Evolutionary conservation across 1,284 basidiomycete genomes (phyloP), one percentile per base, ranked within the genome.

Genomic region (Malassezia nana): DNA sequence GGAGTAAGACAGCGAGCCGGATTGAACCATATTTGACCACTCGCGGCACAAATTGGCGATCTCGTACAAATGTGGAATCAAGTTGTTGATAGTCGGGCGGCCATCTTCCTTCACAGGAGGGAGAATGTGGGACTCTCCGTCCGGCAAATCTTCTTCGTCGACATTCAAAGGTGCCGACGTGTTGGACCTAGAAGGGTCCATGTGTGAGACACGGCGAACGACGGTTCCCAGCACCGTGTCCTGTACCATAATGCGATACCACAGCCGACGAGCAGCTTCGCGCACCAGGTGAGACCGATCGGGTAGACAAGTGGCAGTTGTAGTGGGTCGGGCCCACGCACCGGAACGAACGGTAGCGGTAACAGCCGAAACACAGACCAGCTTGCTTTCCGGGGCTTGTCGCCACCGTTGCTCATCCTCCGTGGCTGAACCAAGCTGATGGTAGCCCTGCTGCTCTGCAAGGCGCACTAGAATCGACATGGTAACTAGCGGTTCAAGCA

Each of bases 221-320:
- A 64, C 3, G 35, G 59, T 24, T 55, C 47, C 16, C 46, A 60
- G 12, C 48, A 41, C 20, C 54, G 53, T 46, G 24, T 52, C 50
- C 24, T 53, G 25, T 24, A 38, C 26, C 9, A 33, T 40, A 28
- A 57, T 57, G 20, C 46, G 41, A 31, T 47, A 50, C 58, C 62
- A 67, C 2, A 67, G 57, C 41, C 58, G 61, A 12, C 65, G 47
- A 1, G 65, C 64, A 22, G 65, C 62, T 53, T 67, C 65, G n/a
- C 65, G 62, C 3, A 67, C 65, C 12, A 67, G 47, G 24, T 67
- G 65, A 24, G 65, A 62, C 5, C 64, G 59, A 25, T 65, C 65
- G 2, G 64, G 65, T 5, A 67, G 55, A 32, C 59, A 60, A 15
- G 57, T 56, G 12, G 57, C 55, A 9, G 60, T 22, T 12, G 10